Evolutionary conservation across 331 rosid genomes (phyloP).

Genomic region (Rosa hybrid): DNA sequence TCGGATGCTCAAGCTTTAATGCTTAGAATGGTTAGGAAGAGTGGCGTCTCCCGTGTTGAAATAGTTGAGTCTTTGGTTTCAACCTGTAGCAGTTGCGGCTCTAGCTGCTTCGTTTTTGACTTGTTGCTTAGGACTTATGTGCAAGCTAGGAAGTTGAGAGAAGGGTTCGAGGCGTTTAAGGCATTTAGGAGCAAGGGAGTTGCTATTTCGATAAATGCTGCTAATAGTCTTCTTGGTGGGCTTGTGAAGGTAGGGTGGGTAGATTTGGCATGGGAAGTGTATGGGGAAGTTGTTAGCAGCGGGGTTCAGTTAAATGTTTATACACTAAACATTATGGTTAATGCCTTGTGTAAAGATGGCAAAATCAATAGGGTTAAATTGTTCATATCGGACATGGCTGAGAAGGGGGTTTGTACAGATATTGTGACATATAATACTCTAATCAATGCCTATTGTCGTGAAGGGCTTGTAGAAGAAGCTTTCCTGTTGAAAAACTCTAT

Average conservation of each 20-base stretch:
- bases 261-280: conserved; percentile 75
- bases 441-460: conserved; percentile 60
- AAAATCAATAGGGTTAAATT: conserved; percentile 40
- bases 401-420: conserved; percentile 57
- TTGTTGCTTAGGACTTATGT: conserved; percentile 77
- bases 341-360: conserved; percentile 76
- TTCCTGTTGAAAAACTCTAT: conserved; percentile 47
- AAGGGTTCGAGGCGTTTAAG: conserved; percentile 69
- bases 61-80: conserved; percentile 56
- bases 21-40: conserved; percentile 65
- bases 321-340: conserved; percentile 84
- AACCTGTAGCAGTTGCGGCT: conserved; percentile 17
- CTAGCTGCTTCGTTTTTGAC: conserved; percentile 44
- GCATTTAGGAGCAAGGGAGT: conserved; percentile 49
- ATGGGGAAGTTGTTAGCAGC: conserved; percentile 47
- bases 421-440: conserved; percentile 76
- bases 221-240: conserved; percentile 74
- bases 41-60: conserved; percentile 63
- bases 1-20: conserved; percentile 75
- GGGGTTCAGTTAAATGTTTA: conserved; percentile 57
- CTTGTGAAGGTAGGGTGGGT: conserved; percentile 82
- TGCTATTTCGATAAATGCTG: conserved; percentile 61
- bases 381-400: conserved; percentile 63
- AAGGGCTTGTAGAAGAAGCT: conserved; percentile 55
- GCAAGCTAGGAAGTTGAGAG: conserved; percentile 79